phyloP scores from a whole-genome alignment of 78 protist species.

The Speleostelium caveatum region DNA sequence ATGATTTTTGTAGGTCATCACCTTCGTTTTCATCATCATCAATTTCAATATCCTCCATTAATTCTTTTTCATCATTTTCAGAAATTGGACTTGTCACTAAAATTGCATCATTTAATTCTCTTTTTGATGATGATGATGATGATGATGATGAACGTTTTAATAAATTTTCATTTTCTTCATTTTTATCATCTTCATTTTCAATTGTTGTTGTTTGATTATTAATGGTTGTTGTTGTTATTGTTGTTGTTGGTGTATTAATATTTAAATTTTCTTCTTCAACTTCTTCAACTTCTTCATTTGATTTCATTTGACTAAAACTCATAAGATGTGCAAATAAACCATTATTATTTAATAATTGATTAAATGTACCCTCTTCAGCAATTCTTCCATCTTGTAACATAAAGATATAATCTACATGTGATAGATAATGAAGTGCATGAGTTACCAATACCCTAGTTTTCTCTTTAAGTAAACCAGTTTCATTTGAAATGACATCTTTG shows the following conservation, averaged over 20 bases:
- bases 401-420: slow-evolving; percentile 68
- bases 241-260: neutral
- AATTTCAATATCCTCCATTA: slow-evolving; percentile 41
- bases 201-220: neutral
- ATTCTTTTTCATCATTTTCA: neutral
- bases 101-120: neutral
- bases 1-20: neutral
- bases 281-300: neutral
- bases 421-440: slow-evolving; percentile 74
- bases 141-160: no score
- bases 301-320: slow-evolving; percentile 42
- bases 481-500: slow-evolving; percentile 51
- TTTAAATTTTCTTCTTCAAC: neutral
- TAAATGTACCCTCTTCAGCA: slow-evolving; percentile 77
- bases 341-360: slow-evolving; percentile 23
- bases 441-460: slow-evolving; percentile 92
- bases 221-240: neutral
- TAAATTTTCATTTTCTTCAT: neutral
- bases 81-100: neutral
- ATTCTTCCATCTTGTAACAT: slow-evolving; percentile 88
- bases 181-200: neutral
- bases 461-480: slow-evolving; percentile 49
- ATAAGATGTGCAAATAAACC: slow-evolving; percentile 71
- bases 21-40: neutral
- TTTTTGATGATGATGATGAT: neutral